phyloP scores from a whole-genome alignment of 106 monocot genomes.

The Dendrobium nobile region DNA sequence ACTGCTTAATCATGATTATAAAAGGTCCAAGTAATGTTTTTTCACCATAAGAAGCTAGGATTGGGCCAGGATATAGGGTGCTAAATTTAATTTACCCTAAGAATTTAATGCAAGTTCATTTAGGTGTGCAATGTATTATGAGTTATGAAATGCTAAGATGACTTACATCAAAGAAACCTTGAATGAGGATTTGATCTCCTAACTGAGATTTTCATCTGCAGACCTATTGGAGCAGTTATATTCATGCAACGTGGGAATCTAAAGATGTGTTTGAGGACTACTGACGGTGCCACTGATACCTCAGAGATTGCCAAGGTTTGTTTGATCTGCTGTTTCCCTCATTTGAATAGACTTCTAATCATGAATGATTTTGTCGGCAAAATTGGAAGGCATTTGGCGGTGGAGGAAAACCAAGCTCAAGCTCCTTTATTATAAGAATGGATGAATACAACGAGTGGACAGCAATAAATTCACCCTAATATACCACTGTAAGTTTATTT shows the following conservation, averaged over 20 bases:
- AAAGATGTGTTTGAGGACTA: constrained; percentile 74
- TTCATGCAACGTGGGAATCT: constrained; percentile 69
- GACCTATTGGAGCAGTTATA: constrained; percentile 80
- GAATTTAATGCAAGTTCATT: neutral
- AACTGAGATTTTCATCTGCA: constrained; percentile 9
- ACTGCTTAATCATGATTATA: neutral
- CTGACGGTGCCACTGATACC: constrained; percentile 36
- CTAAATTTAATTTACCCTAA: neutral
- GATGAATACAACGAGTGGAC: constrained; percentile 80
- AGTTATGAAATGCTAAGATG: neutral
- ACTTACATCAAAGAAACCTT: neutral
- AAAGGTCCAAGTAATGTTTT: neutral
- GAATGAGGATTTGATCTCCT: neutral
- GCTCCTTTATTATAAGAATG: constrained; percentile 83
- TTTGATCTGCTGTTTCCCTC: neutral
- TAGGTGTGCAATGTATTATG: neutral
- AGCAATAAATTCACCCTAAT: constrained; percentile 13
- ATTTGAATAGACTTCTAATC: neutral
- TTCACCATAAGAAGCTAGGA: neutral
- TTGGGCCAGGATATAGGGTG: neutral
- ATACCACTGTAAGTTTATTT: neutral
- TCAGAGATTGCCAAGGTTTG: constrained; percentile 74
- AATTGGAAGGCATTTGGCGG: constrained; percentile 61
- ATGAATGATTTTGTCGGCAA: neutral
- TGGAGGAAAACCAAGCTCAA: constrained; percentile 61